Evolutionary conservation across 1,284 basidiomycete species (phyloP).

Genomic region (Rhodotorula mucilaginosa): DNA sequence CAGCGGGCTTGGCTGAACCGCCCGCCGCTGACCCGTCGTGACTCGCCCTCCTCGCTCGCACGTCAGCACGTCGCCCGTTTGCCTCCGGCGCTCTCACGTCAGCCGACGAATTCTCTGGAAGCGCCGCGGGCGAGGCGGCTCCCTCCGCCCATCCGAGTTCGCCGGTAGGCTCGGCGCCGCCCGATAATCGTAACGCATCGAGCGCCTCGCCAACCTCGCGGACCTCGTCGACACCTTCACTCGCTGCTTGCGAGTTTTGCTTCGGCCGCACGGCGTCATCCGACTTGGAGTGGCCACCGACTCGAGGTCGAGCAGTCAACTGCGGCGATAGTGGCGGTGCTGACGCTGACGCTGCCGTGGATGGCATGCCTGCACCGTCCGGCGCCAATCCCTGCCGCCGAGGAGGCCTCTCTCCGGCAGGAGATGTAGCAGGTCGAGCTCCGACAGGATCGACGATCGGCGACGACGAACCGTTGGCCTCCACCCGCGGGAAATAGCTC

Average conservation of each 20-base stretch:
- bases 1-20: not conserved
- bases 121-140: not conserved
- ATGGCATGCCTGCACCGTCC: not conserved
- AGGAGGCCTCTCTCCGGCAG: not conserved
- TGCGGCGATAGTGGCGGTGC: slow-evolving; percentile 6
- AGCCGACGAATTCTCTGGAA: not conserved
- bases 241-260: no score
- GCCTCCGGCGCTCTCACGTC: not conserved
- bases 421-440: not conserved
- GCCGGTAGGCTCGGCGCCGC: not conserved
- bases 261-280: not conserved
- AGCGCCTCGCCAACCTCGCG: not conserved
- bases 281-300: not conserved
- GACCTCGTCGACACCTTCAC: not conserved
- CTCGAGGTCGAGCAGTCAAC: not conserved
- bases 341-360: not conserved
- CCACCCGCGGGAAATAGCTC: slow-evolving; percentile 27
- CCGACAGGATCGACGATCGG: not conserved
- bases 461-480: not conserved
- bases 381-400: not conserved
- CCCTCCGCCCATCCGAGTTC: not conserved
- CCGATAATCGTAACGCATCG: not conserved
- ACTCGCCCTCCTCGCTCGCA: not conserved
- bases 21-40: not conserved
- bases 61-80: not conserved